Evolutionary conservation across 768 basidiomycete species (phyloP).

Genomic region (Serendipita sp.): DNA sequence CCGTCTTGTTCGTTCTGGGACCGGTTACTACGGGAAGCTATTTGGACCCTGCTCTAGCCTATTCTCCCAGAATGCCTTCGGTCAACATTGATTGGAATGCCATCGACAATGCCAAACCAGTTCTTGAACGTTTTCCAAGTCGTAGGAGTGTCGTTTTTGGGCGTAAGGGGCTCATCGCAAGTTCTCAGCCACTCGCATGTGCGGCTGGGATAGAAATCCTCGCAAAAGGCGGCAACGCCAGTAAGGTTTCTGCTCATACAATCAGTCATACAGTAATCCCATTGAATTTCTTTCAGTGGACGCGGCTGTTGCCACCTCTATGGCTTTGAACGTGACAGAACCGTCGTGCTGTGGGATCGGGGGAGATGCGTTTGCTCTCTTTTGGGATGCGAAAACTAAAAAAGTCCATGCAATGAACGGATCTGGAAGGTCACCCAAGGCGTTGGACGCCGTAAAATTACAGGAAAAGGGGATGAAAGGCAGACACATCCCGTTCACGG

Average conservation of each 20-base stretch:
- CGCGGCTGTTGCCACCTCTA: conserved; percentile 87
- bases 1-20: no score
- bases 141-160: conserved; percentile 77
- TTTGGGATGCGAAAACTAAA: conserved; percentile 72
- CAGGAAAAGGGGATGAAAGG: conserved; percentile 53
- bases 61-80: neutral
- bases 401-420: conserved; percentile 81
- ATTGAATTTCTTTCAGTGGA: conserved; percentile 44
- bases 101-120: conserved; percentile 48
- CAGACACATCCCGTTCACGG: conserved; percentile 51
- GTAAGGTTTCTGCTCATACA: no score
- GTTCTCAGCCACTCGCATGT: conserved; percentile 80
- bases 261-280: conserved; percentile 24
- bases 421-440: conserved; percentile 73
- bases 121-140: conserved; percentile 60
- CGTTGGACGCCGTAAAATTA: conserved; percentile 57
- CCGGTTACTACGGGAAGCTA: no score
- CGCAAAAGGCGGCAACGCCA: conserved; percentile 88
- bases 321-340: conserved; percentile 83
- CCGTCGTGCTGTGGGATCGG: conserved; percentile 73
- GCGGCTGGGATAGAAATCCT: conserved; percentile 88
- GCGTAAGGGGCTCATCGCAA: conserved; percentile 69
- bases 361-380: conserved; percentile 86
- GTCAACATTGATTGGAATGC: conserved; percentile 36
- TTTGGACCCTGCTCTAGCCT: no score